Evolutionary conservation across 2,329 filamentous ascomycete genomes (phyloP), one percentile per base, ranked within the genome.

Genomic region (Fusarium transvaalense): DNA sequence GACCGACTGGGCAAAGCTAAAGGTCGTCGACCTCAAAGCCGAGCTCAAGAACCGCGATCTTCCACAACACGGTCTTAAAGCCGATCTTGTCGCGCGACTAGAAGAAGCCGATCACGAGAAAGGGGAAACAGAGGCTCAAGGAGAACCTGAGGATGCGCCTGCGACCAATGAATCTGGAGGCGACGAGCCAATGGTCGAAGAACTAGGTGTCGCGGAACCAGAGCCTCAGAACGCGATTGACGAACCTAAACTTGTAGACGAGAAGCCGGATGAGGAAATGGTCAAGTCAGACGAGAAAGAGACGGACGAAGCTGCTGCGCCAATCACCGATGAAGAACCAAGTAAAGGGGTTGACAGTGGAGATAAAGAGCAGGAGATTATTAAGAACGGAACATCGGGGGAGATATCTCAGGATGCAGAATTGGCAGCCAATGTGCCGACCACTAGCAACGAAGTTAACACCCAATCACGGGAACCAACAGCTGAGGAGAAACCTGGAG

Each of bases 21-120:
- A 92, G 80, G 92, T 95, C 66, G 83, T 89, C 34, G 91, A 94
- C 74, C 85, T 95, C 61, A 91, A 90, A 78, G 87, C 88, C 23
- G 91, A 94, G 82, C 84, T 94, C 41, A 93, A 92, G 79, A 84
- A 83, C 61, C 87, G 91, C 67, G 89, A 89, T n/a, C 85, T 94
- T 38, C 82, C 88, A 8, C 86, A 89, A 64, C 86, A 87, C 25
- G 92, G 92, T 10, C 84, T 93, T 53, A 92, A 94, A 76, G 85
- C 89, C 25, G 91, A 91, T 62, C 86, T 94, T 46, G 84, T 94
- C 57, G 86, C 90, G 63, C 87, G 90, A 61, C 80, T 95, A 29
- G 66, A 43, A n/a, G 68, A 71, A 47, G 61, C 58, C 31, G 73
- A 75, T n/a, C 41, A 64, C 15, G 57, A 72, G 15, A 21, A 38